Percentiles rank a stretch among this genome's conserved stretches.
Conservation (phyloP, 306 rosid species). For the Medicago ruthenica region DNA sequence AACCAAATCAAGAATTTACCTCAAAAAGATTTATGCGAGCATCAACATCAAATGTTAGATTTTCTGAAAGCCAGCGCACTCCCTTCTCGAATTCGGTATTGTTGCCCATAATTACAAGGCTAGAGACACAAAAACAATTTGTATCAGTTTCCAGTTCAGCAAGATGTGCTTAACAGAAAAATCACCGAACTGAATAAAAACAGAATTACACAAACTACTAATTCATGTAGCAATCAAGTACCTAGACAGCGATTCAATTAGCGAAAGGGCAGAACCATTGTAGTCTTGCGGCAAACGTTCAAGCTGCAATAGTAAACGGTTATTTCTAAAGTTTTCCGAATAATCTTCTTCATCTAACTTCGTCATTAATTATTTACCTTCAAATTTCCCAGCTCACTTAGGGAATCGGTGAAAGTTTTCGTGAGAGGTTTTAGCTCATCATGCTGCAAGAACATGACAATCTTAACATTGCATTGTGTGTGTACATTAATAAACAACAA, state of each 20-base stretch:
- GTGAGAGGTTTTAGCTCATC: slow-evolving; percentile 95
- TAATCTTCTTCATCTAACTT: too few relatives aligned
- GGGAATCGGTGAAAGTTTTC: slow-evolving; percentile 83
- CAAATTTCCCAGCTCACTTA: slow-evolving; percentile 91
- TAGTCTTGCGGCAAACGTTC: slow-evolving; percentile 83
- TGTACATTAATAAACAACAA: slow-evolving; percentile 27
- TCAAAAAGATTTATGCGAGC: slow-evolving; percentile 95
- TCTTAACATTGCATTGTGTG: slow-evolving; percentile 19
- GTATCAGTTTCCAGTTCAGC: slow-evolving; percentile 37
- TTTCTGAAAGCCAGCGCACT: slow-evolving; percentile 87
- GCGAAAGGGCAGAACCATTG: slow-evolving; percentile 90
- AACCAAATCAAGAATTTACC: slow-evolving; percentile 54
- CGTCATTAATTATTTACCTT: slow-evolving; percentile 53
- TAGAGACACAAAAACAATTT: slow-evolving; percentile 40
- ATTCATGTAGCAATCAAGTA: slow-evolving; percentile 43
- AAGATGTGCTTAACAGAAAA: slow-evolving; percentile 10
- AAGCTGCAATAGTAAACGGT: slow-evolving; percentile 67
- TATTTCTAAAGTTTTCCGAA: slow-evolving; percentile 33
- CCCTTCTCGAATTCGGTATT: slow-evolving; percentile 85
- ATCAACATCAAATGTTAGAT: slow-evolving; percentile 81
- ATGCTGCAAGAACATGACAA: slow-evolving; percentile 65
- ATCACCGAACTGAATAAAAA: slow-evolving; percentile 26
- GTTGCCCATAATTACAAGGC: slow-evolving; percentile 91
- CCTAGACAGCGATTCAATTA: slow-evolving; percentile 94
- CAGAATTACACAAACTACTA: slow-evolving; percentile 20